Base-by-base conservation (phyloP, 1,284 basidiomycete species). In the Microbotryomycetes sp. region DNA sequence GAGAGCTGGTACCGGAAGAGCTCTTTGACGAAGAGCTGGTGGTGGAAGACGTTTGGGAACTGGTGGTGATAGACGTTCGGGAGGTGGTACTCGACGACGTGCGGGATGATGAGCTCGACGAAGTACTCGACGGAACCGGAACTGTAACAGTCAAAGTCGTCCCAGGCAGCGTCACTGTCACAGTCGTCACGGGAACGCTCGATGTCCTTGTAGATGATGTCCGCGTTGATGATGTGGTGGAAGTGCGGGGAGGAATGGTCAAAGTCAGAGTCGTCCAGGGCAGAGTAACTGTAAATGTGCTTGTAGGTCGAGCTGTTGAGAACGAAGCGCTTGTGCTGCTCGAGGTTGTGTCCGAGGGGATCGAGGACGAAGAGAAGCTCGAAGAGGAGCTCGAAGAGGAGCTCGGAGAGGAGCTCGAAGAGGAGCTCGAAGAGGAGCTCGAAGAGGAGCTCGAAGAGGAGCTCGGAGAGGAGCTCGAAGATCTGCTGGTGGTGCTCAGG, bases 381-480 rank as follows among this genome's bases (percentile, higher is more conserved):
- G 60, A 65, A 1, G 30, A 59, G 27, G 24, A 61, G 57, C 46
- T 56, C 46, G 47, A 61, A 61, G 59, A 61, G 56, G 21, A 49
- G 6, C 26, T 52, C 49, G 9, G n/a, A 24, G 18, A 51, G 24
- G 16, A 52, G 24, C 24, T 56, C 54, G 30, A 48, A 23, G 4
- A 28, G 13, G 60, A 61, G 45, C 50, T 58, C n/a, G 63, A 59
- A 30, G 48, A 60, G 24, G 54, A 51, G 31, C 31, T 52, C 16
- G 41, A 26, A 18, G 48, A 57, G 29, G 47, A 15, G 13, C 50
- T 52, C 23, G 50, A n/a, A 27, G 28, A 29, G 24, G 28, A 30
- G 21, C 49, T 6, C 7, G 16, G 24, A 27, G 5, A 51, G 13
- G 24, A 51, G 15, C 6, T 56, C 23, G 21, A 6, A 23, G 11